phyloP scores from a whole-genome alignment of 805 yeast species.

The Schwanniomyces vanrijiae region DNA sequence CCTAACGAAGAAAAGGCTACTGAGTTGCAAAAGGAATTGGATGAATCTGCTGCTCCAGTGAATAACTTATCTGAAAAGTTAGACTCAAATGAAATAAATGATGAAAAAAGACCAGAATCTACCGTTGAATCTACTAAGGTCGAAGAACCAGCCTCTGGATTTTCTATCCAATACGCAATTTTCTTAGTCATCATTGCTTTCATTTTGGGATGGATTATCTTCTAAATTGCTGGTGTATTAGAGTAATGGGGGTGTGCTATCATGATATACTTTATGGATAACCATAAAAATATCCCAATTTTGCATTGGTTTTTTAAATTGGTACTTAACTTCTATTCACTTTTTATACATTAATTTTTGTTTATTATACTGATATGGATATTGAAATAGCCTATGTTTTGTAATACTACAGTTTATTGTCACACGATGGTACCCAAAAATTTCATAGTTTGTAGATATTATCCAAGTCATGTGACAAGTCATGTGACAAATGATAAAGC shows the following conservation, averaged over 20 bases:
- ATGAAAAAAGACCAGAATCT: slow-evolving; percentile 10
- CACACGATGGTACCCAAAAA: background rate
- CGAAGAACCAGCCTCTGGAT: slow-evolving; percentile 42
- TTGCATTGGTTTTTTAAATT: background rate
- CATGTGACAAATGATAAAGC: background rate
- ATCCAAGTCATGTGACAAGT: background rate
- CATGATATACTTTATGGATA: background rate
- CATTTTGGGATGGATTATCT: slow-evolving; percentile 73
- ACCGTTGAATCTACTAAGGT: slow-evolving; percentile 10
- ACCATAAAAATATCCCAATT: background rate
- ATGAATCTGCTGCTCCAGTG: slow-evolving; percentile 42
- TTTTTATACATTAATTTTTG: background rate
- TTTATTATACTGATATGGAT: background rate
- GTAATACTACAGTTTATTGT: background rate
- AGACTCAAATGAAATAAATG: slow-evolving; percentile 38
- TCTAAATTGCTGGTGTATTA: slow-evolving; percentile 28
- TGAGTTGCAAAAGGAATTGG: slow-evolving; percentile 31
- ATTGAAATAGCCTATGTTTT: background rate
- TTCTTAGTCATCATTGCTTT: slow-evolving; percentile 49
- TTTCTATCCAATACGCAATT: slow-evolving; percentile 54
- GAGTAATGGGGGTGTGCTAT: background rate
- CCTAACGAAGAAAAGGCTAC: slow-evolving; percentile 14
- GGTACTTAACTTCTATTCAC: background rate
- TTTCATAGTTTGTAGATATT: background rate
- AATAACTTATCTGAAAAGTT: slow-evolving; percentile 44